Evolutionary conservation across 1,284 basidiomycete species (phyloP), one percentile per base, ranked within the genome.

Genomic region (Sparassis latifolia): DNA sequence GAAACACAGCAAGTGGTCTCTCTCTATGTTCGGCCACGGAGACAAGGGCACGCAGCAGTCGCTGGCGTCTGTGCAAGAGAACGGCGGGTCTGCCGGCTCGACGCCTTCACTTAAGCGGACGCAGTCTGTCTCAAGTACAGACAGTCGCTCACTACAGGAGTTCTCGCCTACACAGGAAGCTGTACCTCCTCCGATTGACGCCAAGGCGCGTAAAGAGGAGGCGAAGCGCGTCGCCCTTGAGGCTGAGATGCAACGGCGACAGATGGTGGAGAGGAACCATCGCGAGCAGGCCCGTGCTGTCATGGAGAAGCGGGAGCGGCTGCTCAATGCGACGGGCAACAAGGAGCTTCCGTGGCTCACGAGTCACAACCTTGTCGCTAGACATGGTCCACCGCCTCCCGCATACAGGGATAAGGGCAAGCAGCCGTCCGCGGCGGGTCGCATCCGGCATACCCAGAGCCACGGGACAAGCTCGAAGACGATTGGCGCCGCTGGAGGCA

Each of bases 251-350:
- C 87, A 92, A 55, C 86, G 87, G 55, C 89, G 93, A 54, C 82
- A 86, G 52, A 79, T 90, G 44, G 84, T 82, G 32, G 82, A 87
- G 66, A 83, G 84, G 65, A 80, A 70, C 62, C 80, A 84, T 59
- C 79, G 74, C 60, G 95, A 98, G 61, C 87, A 96, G 61, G 92
- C 96, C 4, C 82, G 96, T 47, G 94, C 93, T 38, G 96, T 98
- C 66, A 89, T 98, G 84, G 84, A 87, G 65, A 97, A 97, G 74
- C 89, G 92, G 63, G 84, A 80, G 52, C 80, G 84, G 58, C 75
- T 92, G 63, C 72, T 84, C 60, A 80, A 80, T 60, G 78, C 82
- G 57, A 75, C 74, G 32, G 72, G 73, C 29, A 63, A 71, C 49
- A 68, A 76, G 48, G 77, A 83, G 55, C 67, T 84, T 46, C 80